Base-by-base conservation (phyloP, 2,329 filamentous ascomycete genomes). In the Cytospora piceae region DNA sequence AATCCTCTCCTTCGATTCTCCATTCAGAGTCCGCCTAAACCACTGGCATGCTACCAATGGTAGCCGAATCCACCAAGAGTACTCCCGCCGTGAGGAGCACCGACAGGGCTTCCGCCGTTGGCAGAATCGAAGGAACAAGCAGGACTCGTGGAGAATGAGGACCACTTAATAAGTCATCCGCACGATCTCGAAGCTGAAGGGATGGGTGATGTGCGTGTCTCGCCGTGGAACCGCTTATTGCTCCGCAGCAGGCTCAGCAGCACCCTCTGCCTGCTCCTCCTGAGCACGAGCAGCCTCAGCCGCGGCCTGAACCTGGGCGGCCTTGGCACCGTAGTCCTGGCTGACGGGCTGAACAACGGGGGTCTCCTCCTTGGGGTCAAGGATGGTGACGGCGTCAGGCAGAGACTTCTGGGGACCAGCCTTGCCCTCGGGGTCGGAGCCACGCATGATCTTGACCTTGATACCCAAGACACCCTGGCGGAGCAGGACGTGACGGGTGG, bases 391-490 rank as follows among this genome's bases (percentile, higher is more conserved):
- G 80, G 93, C 93, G 82, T 99, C 95, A 75, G 95, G 95, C 72
- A 99, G 92, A 74, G 93, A 90, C 90, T 98, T 97, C 85, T 94
- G 92, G 76, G 94, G 94, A 74, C 95, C 93, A 77, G 93, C 89
- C 90, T 99, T 99, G 90, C 95, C 95, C 85, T 98, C 93, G 81
- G 95, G 95, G 87, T 99, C 95, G 76, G 93, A 95, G 80, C 95
- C 95, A 82, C 96, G 94, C 95, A 99, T 99, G 86, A 99, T 99
- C 94, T 99, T 99, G 84, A 99, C 95, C 90, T 99, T 99, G 87
- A 99, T 99, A 86, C 95, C 95, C 73, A 99, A 87, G 73, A 99
- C 95, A 92, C 95, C 95, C 88, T 99, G 95, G 85, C 96, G 92
- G 83, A 99, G 94, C 74, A 99, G 93, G 77, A 99, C 95, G 92